These are phyloP conservation scores for Parasitella parasitica DNA, from an alignment of 371 early-diverging fungal species.

Conservation along the genomic window DNA sequence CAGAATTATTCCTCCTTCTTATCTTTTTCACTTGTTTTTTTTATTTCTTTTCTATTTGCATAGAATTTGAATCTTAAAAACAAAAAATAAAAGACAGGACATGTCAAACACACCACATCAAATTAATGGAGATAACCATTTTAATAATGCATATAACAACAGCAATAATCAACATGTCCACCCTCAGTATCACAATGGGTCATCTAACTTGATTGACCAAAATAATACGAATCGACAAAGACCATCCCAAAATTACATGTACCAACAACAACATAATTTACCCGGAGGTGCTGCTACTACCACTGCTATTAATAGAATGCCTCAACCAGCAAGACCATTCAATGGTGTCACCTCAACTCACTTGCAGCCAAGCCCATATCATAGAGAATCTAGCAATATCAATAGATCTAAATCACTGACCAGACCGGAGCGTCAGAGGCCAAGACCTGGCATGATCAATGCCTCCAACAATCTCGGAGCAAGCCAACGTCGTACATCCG, in stretches of 20 bases:
- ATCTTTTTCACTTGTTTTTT: not conserved
- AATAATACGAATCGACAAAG: not conserved
- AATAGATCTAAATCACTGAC: slow-evolving; percentile 38
- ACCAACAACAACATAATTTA: not conserved
- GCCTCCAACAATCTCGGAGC: not conserved
- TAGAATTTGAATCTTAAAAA: not conserved
- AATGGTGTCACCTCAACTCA: not conserved
- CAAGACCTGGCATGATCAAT: slow-evolving; percentile 24
- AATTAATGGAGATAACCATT: not conserved
- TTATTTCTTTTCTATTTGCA: not conserved
- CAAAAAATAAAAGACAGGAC: not conserved
- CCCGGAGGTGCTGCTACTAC: not conserved
- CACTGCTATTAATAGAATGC: not conserved
- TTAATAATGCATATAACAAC: not conserved
- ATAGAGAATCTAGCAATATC: not conserved
- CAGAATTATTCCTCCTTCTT: not conserved
- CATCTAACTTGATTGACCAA: not conserved
- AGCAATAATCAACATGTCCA: not conserved
- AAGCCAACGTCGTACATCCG: not conserved
- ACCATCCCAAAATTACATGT: not conserved
- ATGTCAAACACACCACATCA: not conserved
- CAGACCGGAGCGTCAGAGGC: slow-evolving; percentile 51
- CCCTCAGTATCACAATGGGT: not conserved
- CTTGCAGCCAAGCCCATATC: not conserved
- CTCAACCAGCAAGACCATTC: not conserved